Evolutionary conservation across 345 rosid genomes (phyloP).

Genomic region (Brassica carinata): DNA sequence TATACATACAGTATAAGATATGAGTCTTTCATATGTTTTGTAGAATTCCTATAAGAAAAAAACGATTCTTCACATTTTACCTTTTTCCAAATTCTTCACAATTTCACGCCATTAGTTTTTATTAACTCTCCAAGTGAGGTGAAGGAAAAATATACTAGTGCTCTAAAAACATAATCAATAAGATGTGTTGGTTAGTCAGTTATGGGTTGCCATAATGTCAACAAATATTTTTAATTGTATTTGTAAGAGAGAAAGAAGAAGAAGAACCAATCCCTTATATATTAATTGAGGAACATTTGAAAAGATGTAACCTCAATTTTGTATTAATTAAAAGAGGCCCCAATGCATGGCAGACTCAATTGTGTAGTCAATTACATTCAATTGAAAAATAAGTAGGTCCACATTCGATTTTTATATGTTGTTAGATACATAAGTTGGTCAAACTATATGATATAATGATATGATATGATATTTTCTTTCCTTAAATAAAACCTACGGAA

Average conservation of each 20-base stretch:
- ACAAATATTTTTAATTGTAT: background rate
- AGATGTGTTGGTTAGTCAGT: background rate
- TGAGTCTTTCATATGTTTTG: background rate
- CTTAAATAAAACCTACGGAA: no score
- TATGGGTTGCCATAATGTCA: background rate
- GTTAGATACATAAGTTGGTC: no score
- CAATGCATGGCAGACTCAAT: no score
- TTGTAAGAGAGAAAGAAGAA: background rate
- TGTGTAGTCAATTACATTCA: no score
- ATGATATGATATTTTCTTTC: no score
- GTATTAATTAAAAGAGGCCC: no score
- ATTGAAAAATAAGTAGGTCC: no score
- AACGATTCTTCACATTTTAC: background rate
- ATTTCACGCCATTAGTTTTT: background rate
- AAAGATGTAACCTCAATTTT: no score
- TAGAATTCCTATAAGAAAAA: background rate
- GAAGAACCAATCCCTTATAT: background rate
- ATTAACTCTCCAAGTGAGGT: background rate
- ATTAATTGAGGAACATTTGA: no score
- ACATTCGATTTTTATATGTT: no score
- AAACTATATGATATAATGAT: no score
- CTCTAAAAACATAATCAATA: background rate
- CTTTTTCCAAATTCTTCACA: background rate
- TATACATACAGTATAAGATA: background rate
- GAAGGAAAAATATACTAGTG: background rate